phyloP scores from a whole-genome alignment of 108 stramenopile genomes.

The Nitzschia sp. region DNA sequence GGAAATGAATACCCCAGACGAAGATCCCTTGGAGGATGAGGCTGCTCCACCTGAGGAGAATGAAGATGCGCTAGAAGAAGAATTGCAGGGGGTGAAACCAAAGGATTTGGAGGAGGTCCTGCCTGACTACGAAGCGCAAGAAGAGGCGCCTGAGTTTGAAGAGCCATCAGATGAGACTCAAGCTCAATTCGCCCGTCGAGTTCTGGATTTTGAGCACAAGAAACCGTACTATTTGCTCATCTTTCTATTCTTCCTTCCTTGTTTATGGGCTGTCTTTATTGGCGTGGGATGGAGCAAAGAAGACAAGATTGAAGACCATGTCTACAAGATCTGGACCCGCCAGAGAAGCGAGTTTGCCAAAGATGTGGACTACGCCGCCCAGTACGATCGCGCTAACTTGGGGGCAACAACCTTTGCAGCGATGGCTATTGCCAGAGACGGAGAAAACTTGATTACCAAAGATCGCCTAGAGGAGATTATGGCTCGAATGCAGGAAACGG shows the following conservation, averaged over 20 bases:
- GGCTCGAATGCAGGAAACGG: constrained; percentile 34
- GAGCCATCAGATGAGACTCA: too few relatives aligned
- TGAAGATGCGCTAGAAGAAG: too few relatives aligned
- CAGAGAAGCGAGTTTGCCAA: constrained; percentile 21
- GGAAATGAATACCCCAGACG: too few relatives aligned
- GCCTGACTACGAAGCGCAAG: too few relatives aligned
- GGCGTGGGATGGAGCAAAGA: constrained; percentile 28
- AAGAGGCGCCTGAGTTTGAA: too few relatives aligned
- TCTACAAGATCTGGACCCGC: constrained; percentile 40
- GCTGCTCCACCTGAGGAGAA: too few relatives aligned
- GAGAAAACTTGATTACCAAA: constrained; percentile 34
- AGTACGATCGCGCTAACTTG: constrained; percentile 11
- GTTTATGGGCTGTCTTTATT: constrained; percentile 27
- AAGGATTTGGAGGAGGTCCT: too few relatives aligned
- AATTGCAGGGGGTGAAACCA: too few relatives aligned
- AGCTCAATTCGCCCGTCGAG: too few relatives aligned
- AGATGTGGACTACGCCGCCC: constrained; percentile 34
- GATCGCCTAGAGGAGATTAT: constrained; percentile 35
- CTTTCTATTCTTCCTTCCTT: constrained; percentile 35
- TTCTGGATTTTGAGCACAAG: constrained; percentile 4
- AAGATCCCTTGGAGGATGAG: too few relatives aligned
- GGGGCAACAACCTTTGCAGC: constrained; percentile 25
- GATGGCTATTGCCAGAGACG: constrained; percentile 39
- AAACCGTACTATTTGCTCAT: background rate
- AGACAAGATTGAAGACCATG: constrained; percentile 41